phyloP scores from a whole-genome alignment of 768 basidiomycete species.

The Panellus pusillus region DNA sequence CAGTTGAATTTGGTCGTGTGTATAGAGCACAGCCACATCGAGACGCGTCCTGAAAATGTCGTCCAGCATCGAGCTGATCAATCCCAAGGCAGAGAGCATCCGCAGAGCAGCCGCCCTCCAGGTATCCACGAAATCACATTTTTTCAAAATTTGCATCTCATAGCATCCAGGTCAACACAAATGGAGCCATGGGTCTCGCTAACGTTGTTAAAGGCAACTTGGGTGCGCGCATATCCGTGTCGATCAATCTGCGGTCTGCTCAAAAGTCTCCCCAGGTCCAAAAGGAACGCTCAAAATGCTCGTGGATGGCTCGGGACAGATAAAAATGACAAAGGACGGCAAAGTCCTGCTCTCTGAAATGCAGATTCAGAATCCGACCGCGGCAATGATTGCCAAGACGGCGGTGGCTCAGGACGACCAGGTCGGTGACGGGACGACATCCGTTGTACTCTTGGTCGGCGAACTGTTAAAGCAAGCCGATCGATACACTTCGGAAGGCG shows the following conservation, averaged over 20 bases:
- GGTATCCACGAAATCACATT: conserved; percentile 44
- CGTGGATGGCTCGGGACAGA: conserved; percentile 95
- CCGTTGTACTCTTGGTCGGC: conserved; percentile 93
- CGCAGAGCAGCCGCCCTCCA: conserved; percentile 88
- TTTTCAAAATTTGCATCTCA: conserved; percentile 18
- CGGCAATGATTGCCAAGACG: conserved; percentile 97
- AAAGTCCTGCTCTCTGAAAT: conserved; percentile 98
- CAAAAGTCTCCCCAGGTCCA: conserved; percentile 59
- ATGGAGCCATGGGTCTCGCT: conserved; percentile 95
- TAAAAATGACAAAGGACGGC: conserved; percentile 99
- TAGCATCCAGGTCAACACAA: conserved; percentile 74
- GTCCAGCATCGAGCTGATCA: conserved; percentile 91
- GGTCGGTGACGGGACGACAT: conserved; percentile 98
- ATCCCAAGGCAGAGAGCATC: conserved; percentile 94
- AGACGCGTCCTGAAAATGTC: conserved; percentile 41
- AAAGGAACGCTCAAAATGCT: conserved; percentile 99
- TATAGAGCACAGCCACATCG: conserved; percentile 3
- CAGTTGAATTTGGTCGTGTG: neutral
- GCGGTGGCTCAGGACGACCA: conserved; percentile 99
- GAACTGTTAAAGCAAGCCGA: conserved; percentile 97
- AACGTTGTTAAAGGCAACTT: conserved; percentile 97
- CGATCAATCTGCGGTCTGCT: neutral
- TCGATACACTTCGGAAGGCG: conserved; percentile 96
- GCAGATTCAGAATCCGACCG: conserved; percentile 99
- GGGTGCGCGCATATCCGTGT: conserved; percentile 49